These are phyloP conservation scores for Gelatoporia subvermispora DNA, from an alignment of 768 basidiomycete species.

Conservation along the genomic window DNA sequence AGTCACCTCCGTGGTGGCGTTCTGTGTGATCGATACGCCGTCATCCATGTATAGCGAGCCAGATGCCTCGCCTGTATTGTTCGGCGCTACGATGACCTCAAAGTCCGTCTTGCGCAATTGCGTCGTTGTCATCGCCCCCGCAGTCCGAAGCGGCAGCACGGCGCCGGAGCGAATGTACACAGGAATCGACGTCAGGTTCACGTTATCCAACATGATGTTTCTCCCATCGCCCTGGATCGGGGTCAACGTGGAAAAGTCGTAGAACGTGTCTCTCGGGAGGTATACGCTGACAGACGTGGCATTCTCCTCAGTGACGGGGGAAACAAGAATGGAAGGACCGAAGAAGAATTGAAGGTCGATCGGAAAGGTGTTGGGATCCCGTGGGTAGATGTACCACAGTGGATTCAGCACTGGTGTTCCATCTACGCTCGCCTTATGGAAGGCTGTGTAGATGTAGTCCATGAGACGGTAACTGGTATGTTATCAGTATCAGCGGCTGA, in stretches of 20 bases:
- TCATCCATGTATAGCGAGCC: conserved; percentile 63
- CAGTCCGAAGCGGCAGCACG: conserved; percentile 51
- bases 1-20: conserved; percentile 23
- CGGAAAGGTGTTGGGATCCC: conserved; percentile 50
- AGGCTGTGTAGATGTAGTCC: conserved; percentile 69
- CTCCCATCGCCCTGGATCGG: conserved; percentile 45
- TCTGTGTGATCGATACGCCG: conserved; percentile 43
- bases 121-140: conserved; percentile 57
- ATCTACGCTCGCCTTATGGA: conserved; percentile 51
- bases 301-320: conserved; percentile 60
- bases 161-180: conserved; percentile 57
- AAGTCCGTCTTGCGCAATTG: conserved; percentile 51
- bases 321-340: conserved; percentile 62
- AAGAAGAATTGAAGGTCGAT: conserved; percentile 70
- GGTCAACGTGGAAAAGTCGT: conserved; percentile 51
- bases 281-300: conserved; percentile 55
- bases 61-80: conserved; percentile 40
- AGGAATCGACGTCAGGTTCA: conserved; percentile 55
- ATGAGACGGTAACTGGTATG: conserved; percentile 54
- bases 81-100: conserved; percentile 59
- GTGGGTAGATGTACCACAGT: conserved; percentile 63
- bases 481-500: background rate
- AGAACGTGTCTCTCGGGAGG: conserved; percentile 61
- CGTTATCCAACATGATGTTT: conserved; percentile 38
- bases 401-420: conserved; percentile 67